Base-by-base conservation (phyloP, 1,284 basidiomycete species). In the Rhodofomes roseus region DNA sequence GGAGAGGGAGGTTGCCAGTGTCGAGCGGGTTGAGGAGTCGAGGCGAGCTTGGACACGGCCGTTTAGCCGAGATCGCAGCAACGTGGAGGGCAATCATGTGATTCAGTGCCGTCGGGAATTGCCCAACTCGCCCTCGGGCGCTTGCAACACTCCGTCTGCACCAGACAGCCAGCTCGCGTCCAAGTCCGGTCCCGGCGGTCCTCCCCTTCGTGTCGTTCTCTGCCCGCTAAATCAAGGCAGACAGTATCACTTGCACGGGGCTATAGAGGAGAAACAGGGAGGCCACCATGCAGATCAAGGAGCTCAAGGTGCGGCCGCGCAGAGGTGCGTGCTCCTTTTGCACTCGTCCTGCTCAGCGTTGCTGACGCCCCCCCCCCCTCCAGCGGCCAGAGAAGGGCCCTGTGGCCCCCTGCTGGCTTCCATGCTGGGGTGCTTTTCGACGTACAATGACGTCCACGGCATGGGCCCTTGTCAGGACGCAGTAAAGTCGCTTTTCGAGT, bases 381-480 rank as follows among this genome's bases (percentile, higher is more conserved):
- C 68, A 88, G 85, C 77, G 65, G 71, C 71, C 23, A 74, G 80
- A 51, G 76, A 80, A 48, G 84, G 83, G 53, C 81, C 90, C 62
- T 95, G 93, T 71, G 85, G 86, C 16, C 76, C 84, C 27, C 89
- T 95, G 73, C 81, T 97, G 60, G 81, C 88, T 12, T 77, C 86
- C 55, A 92, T 98, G 87, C 84, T 98, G 40, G 86, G 88, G 51
- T 98, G 95, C 76, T 96, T 93, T 92, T 93, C 95, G n/a, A 87
- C 90, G 18, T 83, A 85, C 2, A 79, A 80, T 34, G 94, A 97
- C 73, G 64, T 91, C 34, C 81, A 83, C 66, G 87, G 85, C 23
- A 77, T 79, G 11, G 78, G 79, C 1, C 66, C 76, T 27, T 98
- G 95, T 73, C 81, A 83, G 60, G 79, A 83, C 16, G 77, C 83